Evolutionary conservation across 306 rosid species (phyloP).

Genomic region (Sicyos edulis): DNA sequence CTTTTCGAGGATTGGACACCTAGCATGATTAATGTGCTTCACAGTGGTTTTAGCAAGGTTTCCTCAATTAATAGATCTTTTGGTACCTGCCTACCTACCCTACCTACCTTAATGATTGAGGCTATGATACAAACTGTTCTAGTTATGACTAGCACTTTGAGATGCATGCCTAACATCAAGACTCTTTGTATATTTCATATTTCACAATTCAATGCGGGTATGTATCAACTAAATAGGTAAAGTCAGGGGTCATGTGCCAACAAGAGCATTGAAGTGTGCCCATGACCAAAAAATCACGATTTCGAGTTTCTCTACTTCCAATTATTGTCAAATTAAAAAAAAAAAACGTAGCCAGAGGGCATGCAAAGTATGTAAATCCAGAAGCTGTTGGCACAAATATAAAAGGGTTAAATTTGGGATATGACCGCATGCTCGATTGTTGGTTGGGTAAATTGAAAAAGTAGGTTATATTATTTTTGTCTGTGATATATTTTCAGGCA

Average conservation of each 20-base stretch:
- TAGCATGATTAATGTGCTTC: slow-evolving; percentile 4
- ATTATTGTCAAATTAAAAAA: no score
- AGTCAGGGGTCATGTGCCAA: no score
- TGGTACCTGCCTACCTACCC: no score
- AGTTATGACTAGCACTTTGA: neutral
- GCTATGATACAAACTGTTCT: neutral
- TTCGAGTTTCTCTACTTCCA: no score
- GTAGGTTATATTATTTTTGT: neutral
- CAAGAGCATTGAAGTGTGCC: no score
- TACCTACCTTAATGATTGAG: neutral
- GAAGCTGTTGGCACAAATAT: neutral
- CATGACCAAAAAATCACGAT: no score
- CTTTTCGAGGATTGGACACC: slow-evolving; percentile 1
- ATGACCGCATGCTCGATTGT: neutral
- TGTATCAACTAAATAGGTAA: no score
- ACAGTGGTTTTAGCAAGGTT: neutral
- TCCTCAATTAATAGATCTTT: neutral
- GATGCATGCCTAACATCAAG: neutral
- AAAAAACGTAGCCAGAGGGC: no score
- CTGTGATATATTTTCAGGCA: neutral
- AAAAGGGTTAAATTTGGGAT: neutral
- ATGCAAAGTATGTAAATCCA: no score
- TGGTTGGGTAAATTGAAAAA: neutral
- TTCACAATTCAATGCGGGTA: no score
- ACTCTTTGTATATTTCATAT: no score